phyloP scores from a whole-genome alignment of 345 rosid genomes.

The Psidium guajava region DNA sequence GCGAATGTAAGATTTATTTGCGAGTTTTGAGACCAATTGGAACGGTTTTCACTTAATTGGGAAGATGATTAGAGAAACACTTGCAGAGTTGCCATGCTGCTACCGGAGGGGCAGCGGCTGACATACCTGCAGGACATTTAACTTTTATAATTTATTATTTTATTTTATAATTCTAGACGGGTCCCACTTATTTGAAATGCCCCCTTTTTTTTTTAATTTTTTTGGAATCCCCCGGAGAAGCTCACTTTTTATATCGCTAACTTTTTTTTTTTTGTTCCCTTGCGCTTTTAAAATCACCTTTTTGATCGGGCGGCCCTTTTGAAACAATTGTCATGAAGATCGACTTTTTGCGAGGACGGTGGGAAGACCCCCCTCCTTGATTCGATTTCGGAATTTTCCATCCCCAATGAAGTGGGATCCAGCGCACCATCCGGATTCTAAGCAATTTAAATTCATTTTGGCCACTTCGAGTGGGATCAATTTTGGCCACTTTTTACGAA shows the following conservation, averaged over 20 bases:
- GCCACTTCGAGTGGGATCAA: fast-evolving
- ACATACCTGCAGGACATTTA: background rate
- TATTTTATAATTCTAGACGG: background rate
- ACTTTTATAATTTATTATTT: too few relatives aligned
- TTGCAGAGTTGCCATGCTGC: background rate
- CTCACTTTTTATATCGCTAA: background rate
- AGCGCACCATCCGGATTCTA: too few relatives aligned
- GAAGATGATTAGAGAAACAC: background rate
- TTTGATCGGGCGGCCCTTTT: background rate
- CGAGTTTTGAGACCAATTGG: too few relatives aligned
- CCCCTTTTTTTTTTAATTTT: too few relatives aligned
- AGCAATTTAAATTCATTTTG: background rate
- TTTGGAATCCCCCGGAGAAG: background rate
- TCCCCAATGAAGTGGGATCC: background rate
- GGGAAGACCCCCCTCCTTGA: background rate
- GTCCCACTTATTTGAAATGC: background rate
- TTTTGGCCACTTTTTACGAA: background rate
- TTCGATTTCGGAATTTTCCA: background rate
- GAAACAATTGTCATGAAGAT: background rate
- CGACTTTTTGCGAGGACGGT: background rate
- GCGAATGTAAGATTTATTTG: background rate
- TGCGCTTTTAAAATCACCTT: background rate
- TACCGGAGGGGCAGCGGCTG: background rate
- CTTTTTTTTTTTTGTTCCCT: background rate
- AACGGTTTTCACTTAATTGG: background rate